phyloP scores from a whole-genome alignment of 306 rosid species.

The Styphnolobium japonicum region DNA sequence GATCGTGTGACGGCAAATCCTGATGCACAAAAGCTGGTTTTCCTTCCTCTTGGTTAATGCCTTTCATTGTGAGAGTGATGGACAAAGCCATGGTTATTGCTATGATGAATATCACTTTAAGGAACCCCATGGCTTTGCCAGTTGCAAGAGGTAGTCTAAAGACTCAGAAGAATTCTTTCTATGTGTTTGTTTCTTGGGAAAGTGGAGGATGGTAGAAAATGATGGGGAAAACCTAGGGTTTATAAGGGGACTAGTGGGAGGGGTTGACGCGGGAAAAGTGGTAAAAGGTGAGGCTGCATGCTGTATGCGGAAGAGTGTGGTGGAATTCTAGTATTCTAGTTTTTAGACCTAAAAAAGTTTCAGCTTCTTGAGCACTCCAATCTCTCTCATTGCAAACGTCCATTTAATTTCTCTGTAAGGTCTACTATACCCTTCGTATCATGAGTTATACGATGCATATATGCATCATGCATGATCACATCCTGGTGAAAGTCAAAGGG shows the following conservation, averaged over 20 bases:
- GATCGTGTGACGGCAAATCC: neutral
- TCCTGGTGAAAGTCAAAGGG: constrained; percentile 45
- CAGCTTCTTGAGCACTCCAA: constrained; percentile 29
- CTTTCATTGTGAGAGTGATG: constrained; percentile 50
- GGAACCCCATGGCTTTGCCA: constrained; percentile 62
- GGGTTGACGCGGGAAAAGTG: constrained; percentile 74
- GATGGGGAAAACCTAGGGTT: constrained; percentile 42
- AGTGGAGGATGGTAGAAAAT: constrained; percentile 25
- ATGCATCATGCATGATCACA: neutral
- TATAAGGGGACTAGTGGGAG: constrained; percentile 39
- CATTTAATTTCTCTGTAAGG: neutral
- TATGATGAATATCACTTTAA: constrained; percentile 49
- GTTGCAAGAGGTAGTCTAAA: neutral
- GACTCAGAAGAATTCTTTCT: neutral
- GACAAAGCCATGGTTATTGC: constrained; percentile 85
- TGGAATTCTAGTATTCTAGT: constrained; percentile 27
- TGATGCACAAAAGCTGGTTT: neutral
- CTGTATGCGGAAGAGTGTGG: constrained; percentile 55
- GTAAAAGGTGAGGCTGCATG: constrained; percentile 39
- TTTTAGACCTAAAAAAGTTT: constrained; percentile 31
- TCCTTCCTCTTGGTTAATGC: constrained; percentile 16
- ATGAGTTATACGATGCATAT: neutral
- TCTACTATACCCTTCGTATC: constrained; percentile 8
- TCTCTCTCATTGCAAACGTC: neutral
- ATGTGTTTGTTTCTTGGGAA: constrained; percentile 24